A percentile compares a stretch with the other conserved stretches of the same genome.
These are phyloP conservation scores for Fusarium beomiforme DNA, from an alignment of 2,329 filamentous ascomycete genomes.

Conservation along the genomic window DNA sequence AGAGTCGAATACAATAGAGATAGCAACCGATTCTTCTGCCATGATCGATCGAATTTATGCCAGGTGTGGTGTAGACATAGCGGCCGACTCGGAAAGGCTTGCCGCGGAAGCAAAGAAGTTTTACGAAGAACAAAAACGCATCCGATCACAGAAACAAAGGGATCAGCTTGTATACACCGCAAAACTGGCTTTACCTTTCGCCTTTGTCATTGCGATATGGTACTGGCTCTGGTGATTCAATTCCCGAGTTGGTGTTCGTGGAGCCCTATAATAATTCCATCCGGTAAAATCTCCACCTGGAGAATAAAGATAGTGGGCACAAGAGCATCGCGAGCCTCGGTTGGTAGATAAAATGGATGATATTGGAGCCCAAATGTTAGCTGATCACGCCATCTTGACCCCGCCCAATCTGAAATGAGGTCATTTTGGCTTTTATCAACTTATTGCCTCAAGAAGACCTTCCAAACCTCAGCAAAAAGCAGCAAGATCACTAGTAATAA, in stretches of 20 bases:
- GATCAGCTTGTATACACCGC: not conserved
- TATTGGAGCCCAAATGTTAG: not conserved
- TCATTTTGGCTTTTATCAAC: not conserved
- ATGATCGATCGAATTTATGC: not conserved
- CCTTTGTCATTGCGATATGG: not conserved
- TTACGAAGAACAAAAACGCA: not conserved
- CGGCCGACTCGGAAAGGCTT: not conserved
- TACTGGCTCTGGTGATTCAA: not conserved
- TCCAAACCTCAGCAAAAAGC: not conserved
- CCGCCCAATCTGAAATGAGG: conserved; percentile 1
- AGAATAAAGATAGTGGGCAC: not conserved
- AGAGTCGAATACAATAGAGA: not conserved
- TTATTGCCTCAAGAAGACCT: conserved; percentile 1
- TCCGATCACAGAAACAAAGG: not conserved
- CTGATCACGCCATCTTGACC: conserved; percentile 27
- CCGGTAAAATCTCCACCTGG: accelerated
- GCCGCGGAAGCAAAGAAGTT: not conserved
- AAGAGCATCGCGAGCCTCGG: conserved; percentile 11
- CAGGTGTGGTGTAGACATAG: not conserved
- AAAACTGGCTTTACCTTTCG: not conserved
- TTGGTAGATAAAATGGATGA: not conserved
- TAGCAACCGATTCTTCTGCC: not conserved
- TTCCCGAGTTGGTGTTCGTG: no score
- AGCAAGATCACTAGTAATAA: accelerated
- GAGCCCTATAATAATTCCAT: not conserved